phyloP scores from a whole-genome alignment of 495 filamentous ascomycete genomes.

The Aeminium ludgeri region DNA sequence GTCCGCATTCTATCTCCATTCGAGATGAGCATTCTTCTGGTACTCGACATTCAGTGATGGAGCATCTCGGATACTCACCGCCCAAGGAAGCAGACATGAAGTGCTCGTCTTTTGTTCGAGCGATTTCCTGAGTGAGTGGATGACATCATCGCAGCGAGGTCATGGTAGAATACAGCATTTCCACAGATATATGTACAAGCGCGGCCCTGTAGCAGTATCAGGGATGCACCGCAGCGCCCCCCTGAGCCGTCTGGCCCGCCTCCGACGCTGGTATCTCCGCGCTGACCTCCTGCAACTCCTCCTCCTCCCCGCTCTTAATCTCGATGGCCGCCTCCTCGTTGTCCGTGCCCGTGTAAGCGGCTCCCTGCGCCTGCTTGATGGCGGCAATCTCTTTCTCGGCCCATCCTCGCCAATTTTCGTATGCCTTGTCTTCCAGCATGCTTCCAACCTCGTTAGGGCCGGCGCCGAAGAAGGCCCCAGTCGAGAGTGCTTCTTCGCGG shows the following conservation, averaged over 20 bases:
- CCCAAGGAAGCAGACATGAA: too few species aligned
- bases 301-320: background rate
- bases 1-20: too few species aligned
- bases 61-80: too few species aligned
- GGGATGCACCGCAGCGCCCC: constrained; percentile 16
- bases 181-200: background rate
- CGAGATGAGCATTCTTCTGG: too few species aligned
- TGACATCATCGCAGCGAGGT: too few species aligned
- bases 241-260: constrained; percentile 17
- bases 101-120: too few species aligned
- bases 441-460: constrained; percentile 56
- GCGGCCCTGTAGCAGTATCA: constrained; percentile 1
- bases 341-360: constrained; percentile 32
- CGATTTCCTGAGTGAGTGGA: background rate
- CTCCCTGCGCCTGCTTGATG: constrained; percentile 27
- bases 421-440: constrained; percentile 60
- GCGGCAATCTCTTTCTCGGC: constrained; percentile 40
- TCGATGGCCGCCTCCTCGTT: constrained; percentile 17
- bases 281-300: constrained; percentile 8
- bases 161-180: background rate
- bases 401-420: constrained; percentile 70
- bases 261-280: constrained; percentile 10
- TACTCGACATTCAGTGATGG: too few species aligned
- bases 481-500: constrained; percentile 68
- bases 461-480: constrained; percentile 75